Base-by-base conservation (phyloP, 2,329 filamentous ascomycete species). In the Aspergillus pseudoterreus region DNA sequence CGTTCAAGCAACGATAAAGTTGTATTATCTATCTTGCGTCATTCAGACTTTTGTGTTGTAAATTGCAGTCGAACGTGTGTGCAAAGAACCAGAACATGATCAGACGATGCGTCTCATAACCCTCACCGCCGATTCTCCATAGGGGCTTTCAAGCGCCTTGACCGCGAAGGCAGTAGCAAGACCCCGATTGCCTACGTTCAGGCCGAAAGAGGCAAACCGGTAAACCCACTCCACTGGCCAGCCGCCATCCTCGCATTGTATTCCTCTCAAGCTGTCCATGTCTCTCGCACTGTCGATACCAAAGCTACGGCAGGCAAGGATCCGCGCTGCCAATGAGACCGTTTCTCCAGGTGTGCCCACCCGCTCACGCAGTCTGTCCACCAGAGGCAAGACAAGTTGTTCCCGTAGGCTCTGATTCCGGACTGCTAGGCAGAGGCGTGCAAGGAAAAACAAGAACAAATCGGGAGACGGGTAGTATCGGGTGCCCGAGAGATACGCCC, bases 161-260 rank as follows among this genome's bases (percentile, higher is more conserved):
- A 54, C 21, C 2, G 45, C 52, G 12, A 54, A 36, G 10, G 52
- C 45, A 14, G 48, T 54, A 4, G 32, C 36, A 3, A 54, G 4
- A 2, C 52, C 52, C 17, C 48, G 32, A 30, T 51, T 51, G 11
- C 39, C 41, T 0, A 51, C 21, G 1, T 17, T 6, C 14, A 36
- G 9, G 14, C 36, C 38, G 4, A 17, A 30, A 1, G 19, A 57
- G 17, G 42, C 45, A 46, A 48, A 52, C 14, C 22, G 12, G 45
- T 56, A 60, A 27, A 61, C 45, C 6, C 27, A 44, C 4, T 38
- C 42, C 63, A 59, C 38, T 30, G 67, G 61, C 69, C 70, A 73
- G 4, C 70, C 60, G 0, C 69, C 69, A 51, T 72, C 70, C 17
- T 62, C 56, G 24, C 58, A 57, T 49, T 73, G 69, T 27, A 68